Percentiles rank a stretch among this genome's conserved stretches.
Evolutionary conservation across 176 grass and related monocot genomes (phyloP).

Genomic region (Oryza meyeriana): DNA sequence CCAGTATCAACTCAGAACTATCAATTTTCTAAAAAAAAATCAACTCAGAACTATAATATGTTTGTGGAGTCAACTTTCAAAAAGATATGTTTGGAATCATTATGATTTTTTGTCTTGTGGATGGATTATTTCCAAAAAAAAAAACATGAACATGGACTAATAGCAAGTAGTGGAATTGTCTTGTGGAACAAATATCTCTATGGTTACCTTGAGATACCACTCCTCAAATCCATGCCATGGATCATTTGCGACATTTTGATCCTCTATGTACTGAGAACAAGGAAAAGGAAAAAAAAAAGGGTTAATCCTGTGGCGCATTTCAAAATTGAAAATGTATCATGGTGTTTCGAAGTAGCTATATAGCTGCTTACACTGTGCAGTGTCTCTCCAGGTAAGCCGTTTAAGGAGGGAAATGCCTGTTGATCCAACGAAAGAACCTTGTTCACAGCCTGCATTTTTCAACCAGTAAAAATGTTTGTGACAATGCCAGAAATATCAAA

Average conservation of each 20-base stretch:
- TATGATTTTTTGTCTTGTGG: not conserved
- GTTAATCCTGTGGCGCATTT: not conserved
- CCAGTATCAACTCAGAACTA: not conserved
- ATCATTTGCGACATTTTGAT: slow-evolving; percentile 75
- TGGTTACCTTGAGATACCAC: slow-evolving; percentile 70
- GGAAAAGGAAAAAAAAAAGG: not conserved
- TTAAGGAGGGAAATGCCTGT: slow-evolving; percentile 76
- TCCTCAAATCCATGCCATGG: slow-evolving; percentile 91
- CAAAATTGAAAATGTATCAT: not conserved
- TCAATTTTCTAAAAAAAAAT: not conserved
- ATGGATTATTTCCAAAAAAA: not conserved
- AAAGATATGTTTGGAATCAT: not conserved
- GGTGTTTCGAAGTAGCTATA: slow-evolving; percentile 8
- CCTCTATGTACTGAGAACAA: slow-evolving; percentile 71
- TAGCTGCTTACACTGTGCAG: slow-evolving; percentile 70
- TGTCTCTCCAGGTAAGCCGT: slow-evolving; percentile 68
- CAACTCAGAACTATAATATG: not conserved
- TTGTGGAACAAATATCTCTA: slow-evolving; percentile 1
- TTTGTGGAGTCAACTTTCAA: not conserved
- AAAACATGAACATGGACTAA: not conserved
- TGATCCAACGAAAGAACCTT: slow-evolving; percentile 90
- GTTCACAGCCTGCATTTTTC: slow-evolving; percentile 59
- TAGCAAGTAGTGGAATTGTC: not conserved
- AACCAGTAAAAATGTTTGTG: slow-evolving; percentile 17
- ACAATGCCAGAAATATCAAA: slow-evolving; percentile 31